phyloP scores from a whole-genome alignment of 345 rosid genomes.

The Noccaea caerulescens region DNA sequence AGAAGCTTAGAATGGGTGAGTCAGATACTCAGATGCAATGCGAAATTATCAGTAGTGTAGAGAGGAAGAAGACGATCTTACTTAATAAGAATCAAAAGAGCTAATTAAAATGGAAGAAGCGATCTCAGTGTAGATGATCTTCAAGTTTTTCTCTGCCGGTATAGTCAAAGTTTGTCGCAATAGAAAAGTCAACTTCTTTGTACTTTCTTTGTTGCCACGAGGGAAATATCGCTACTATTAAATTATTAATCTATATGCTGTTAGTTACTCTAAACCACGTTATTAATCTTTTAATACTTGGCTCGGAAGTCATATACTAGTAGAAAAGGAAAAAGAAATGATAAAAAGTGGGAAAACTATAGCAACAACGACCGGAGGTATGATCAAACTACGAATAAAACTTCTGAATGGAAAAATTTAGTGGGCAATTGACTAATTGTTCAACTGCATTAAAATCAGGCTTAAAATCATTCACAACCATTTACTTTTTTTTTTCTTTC shows the following conservation, averaged over 20 bases:
- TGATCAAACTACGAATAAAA: too few species aligned
- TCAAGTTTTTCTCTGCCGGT: conserved; percentile 19
- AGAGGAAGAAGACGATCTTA: conserved; percentile 30
- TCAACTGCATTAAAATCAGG: too few species aligned
- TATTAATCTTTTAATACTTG: too few species aligned
- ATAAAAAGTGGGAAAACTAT: too few species aligned
- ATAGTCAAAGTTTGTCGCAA: conserved; percentile 17
- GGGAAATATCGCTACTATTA: neutral
- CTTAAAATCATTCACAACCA: too few species aligned
- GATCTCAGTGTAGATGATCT: conserved; percentile 10
- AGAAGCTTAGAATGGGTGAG: neutral
- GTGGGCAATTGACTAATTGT: too few species aligned
- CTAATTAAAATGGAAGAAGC: neutral
- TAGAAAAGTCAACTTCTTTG: conserved; percentile 20
- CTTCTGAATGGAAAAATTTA: too few species aligned
- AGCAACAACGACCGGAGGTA: too few species aligned
- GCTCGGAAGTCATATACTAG: too few species aligned
- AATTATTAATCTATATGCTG: neutral
- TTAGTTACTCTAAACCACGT: conserved; percentile 7
- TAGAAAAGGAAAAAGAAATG: too few species aligned
- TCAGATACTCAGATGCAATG: conserved; percentile 6
- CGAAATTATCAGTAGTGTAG: neutral
- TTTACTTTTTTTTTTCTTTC: too few species aligned
- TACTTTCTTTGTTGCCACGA: conserved; percentile 21
- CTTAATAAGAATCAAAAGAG: neutral